A percentile compares a stretch with the other conserved stretches of the same genome.
Evolutionary conservation across 2,329 filamentous ascomycete species (phyloP).

Genomic region (Ceratocystis variospora): DNA sequence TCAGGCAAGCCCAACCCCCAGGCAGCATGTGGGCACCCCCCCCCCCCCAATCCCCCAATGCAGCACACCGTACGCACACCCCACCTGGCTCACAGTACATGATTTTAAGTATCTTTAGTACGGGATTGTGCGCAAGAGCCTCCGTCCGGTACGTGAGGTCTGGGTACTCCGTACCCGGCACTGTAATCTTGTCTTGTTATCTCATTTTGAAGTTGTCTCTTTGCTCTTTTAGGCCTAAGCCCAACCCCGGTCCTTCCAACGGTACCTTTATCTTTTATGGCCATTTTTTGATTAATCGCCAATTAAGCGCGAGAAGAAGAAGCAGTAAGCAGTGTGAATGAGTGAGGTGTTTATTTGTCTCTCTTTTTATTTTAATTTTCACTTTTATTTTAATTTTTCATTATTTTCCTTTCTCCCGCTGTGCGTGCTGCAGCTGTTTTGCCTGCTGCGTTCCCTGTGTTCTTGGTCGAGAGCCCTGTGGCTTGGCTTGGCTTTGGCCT

Average conservation of each 20-base stretch:
- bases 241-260: neutral
- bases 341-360: neutral
- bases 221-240: neutral
- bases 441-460: neutral
- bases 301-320: neutral
- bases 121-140: conserved; percentile 7
- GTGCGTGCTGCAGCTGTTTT: neutral
- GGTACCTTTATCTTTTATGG: conserved; percentile 1
- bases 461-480: neutral
- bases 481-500: conserved; percentile 1
- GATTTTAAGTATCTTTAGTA: conserved; percentile 7
- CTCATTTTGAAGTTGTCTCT: neutral
- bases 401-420: neutral
- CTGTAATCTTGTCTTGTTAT: conserved; percentile 5
- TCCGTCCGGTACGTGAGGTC: neutral
- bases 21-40: neutral
- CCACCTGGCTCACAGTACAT: neutral
- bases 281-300: neutral
- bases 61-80: neutral
- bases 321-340: neutral
- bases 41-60: no score
- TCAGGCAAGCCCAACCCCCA: neutral
- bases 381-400: neutral
- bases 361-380: neutral
- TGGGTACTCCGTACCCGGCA: conserved; percentile 7